These are phyloP conservation scores for Verticillium albo-atrum DNA, from an alignment of 2,329 filamentous ascomycete genomes.

Conservation along the genomic window DNA sequence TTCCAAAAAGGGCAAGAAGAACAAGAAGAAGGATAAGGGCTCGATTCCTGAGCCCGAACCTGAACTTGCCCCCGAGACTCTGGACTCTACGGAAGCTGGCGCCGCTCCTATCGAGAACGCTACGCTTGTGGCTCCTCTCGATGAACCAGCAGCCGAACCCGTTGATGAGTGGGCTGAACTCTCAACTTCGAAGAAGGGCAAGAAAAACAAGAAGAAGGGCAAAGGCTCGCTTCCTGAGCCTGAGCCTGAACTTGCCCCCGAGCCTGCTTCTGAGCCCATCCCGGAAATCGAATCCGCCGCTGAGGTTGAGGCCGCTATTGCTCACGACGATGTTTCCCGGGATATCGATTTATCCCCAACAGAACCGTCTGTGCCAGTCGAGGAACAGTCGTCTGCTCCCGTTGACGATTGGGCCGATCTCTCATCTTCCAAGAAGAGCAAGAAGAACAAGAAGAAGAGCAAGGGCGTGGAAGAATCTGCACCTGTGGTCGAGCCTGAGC, in stretches of 20 bases:
- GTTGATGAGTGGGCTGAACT: slow-evolving; percentile 10
- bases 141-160: neutral
- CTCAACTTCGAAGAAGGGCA: slow-evolving; percentile 1
- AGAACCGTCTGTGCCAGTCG: neutral
- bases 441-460: slow-evolving; percentile 2
- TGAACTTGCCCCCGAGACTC: neutral
- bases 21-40: slow-evolving; percentile 16
- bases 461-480: neutral
- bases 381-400: neutral
- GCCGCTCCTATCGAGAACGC: neutral
- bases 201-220: slow-evolving; percentile 16
- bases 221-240: neutral
- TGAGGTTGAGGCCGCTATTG: neutral
- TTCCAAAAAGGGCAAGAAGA: slow-evolving; percentile 3
- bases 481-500: neutral
- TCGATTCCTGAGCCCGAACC: neutral
- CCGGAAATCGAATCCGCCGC: neutral
- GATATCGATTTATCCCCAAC: neutral
- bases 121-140: neutral
- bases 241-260: neutral
- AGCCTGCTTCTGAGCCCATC: neutral
- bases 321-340: neutral
- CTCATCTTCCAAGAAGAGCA: slow-evolving; percentile 1
- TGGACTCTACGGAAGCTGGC: neutral
- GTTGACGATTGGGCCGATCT: neutral